phyloP scores from a whole-genome alignment of 2,329 filamentous ascomycete genomes.

The Microdochium paspali region DNA sequence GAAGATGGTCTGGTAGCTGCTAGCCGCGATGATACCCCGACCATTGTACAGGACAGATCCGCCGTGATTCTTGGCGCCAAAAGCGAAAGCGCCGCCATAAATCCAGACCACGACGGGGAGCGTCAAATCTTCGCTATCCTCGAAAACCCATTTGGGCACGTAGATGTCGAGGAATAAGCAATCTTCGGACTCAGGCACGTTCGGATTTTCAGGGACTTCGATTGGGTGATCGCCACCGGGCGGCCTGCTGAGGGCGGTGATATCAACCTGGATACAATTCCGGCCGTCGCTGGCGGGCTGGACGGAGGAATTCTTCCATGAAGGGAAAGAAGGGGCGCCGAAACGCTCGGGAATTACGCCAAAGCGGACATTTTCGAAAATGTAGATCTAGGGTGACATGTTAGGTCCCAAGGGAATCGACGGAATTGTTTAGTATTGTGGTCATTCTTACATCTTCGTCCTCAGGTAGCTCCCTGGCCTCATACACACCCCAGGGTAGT shows the following conservation, averaged over 20 bases:
- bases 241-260: neutral
- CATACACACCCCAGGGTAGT: neutral
- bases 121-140: conserved; percentile 17
- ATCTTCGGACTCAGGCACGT: conserved; percentile 23
- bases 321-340: neutral
- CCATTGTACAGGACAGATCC: conserved; percentile 27
- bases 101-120: conserved; percentile 36
- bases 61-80: conserved; percentile 28
- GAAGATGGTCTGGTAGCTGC: conserved; percentile 30
- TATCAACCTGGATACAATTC: neutral
- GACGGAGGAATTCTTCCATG: neutral
- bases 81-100: conserved; percentile 33
- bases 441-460: neutral
- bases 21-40: conserved; percentile 21
- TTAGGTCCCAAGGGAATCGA: neutral
- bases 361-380: neutral
- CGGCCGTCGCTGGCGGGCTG: neutral
- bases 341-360: neutral
- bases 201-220: neutral
- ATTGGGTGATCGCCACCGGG: neutral
- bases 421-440: neutral
- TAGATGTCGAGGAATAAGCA: conserved; percentile 41
- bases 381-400: neutral
- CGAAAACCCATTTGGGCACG: conserved; percentile 30
- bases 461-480: neutral